A percentile compares a stretch with the other conserved stretches of the same genome.
These are phyloP conservation scores for Ascochyta koolunga DNA, from an alignment of 2,329 filamentous ascomycete genomes.

Conservation along the genomic window DNA sequence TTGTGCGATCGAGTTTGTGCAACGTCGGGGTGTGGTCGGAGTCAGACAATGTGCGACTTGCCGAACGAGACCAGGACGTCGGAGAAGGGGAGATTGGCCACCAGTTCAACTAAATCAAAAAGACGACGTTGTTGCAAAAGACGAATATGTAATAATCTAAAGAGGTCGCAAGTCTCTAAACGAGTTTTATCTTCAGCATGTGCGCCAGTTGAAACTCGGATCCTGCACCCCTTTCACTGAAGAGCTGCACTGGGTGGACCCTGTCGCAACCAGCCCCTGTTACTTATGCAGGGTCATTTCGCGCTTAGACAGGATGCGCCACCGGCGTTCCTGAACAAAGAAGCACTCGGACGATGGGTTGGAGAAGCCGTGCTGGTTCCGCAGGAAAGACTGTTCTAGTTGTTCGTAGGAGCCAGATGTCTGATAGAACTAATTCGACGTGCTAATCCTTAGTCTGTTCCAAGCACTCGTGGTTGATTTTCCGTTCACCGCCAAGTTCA, in stretches of 20 bases:
- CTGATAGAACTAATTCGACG: neutral
- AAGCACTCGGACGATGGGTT: neutral
- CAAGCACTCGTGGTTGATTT: slow-evolving; percentile 3
- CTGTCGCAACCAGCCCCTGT: slow-evolving; percentile 2
- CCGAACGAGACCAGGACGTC: neutral
- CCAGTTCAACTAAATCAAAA: neutral
- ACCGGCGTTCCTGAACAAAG: neutral
- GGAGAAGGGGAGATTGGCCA: neutral
- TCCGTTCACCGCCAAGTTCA: slow-evolving; percentile 8
- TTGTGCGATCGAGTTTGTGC: slow-evolving; percentile 2
- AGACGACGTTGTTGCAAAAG: neutral
- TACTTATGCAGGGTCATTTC: slow-evolving; percentile 5
- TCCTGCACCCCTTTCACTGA: neutral
- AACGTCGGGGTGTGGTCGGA: slow-evolving; percentile 6
- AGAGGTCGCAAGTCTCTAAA: neutral
- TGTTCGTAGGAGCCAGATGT: neutral
- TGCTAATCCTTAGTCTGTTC: neutral
- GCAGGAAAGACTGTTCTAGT: neutral
- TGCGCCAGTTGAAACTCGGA: neutral
- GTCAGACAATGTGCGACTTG: neutral
- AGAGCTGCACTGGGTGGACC: slow-evolving; percentile 1
- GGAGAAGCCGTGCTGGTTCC: neutral
- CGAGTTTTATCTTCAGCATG: slow-evolving; percentile 4
- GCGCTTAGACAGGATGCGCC: neutral
- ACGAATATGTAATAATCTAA: no score